Evolutionary conservation across 2,329 filamentous ascomycete species (phyloP).

Genomic region (Diaporthe longicolla): DNA sequence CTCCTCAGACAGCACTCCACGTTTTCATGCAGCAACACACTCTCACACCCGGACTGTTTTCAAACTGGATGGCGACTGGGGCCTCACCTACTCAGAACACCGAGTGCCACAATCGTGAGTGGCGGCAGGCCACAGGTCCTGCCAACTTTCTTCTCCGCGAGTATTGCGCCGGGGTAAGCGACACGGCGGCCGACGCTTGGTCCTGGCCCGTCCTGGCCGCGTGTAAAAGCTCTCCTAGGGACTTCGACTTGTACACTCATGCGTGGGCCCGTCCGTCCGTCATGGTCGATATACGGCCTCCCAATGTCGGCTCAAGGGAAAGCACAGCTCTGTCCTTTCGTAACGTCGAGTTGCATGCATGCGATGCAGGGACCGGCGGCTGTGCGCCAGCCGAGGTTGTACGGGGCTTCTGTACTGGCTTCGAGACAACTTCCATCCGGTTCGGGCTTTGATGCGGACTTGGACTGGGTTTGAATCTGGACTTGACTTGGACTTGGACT

Average conservation of each 20-base stretch:
- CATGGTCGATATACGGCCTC: background rate
- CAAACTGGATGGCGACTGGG: background rate
- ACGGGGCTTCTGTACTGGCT: slow-evolving; percentile 1
- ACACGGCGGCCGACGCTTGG: slow-evolving; percentile 20
- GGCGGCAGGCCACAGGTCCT: background rate
- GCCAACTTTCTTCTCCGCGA: background rate
- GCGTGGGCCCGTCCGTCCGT: background rate
- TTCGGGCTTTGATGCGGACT: slow-evolving; percentile 5
- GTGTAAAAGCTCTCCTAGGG: background rate
- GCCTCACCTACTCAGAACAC: background rate
- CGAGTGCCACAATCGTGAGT: background rate
- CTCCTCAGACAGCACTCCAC: background rate
- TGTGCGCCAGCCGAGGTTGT: slow-evolving; percentile 25
- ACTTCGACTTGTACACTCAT: background rate
- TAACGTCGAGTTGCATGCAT: slow-evolving; percentile 8
- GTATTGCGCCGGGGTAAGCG: background rate
- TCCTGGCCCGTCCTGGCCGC: background rate
- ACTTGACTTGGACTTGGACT: slow-evolving; percentile 12
- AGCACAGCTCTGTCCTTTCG: background rate
- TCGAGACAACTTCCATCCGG: slow-evolving; percentile 19
- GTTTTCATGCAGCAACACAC: slow-evolving; percentile 7
- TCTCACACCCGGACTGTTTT: background rate
- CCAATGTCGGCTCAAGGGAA: background rate
- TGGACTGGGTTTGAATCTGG: background rate
- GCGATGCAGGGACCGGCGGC: background rate